phyloP scores from a whole-genome alignment of 129 eudicot genomes.

The Lactuca sativa region DNA sequence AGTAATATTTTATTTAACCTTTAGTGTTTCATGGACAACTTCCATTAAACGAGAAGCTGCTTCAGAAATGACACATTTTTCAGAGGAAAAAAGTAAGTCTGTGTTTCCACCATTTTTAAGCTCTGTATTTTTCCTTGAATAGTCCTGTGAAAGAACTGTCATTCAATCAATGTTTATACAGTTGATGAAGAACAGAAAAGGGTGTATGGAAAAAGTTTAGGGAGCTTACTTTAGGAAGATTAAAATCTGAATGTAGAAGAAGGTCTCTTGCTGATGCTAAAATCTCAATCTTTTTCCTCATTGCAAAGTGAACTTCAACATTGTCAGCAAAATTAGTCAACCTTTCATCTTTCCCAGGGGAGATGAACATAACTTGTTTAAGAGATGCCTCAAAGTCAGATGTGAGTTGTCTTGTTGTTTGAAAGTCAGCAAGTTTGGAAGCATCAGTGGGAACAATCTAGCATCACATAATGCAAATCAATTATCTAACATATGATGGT shows the following conservation, averaged over 20 bases:
- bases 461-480: slow-evolving; percentile 7
- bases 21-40: slow-evolving; percentile 83
- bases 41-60: slow-evolving; percentile 77
- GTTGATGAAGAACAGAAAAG: neutral
- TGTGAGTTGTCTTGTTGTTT: slow-evolving; percentile 59
- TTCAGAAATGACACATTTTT: slow-evolving; percentile 75
- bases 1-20: slow-evolving; percentile 42
- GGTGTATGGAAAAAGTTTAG: neutral
- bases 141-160: slow-evolving; percentile 45
- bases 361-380: slow-evolving; percentile 70
- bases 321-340: slow-evolving; percentile 78
- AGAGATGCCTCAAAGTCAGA: slow-evolving; percentile 68
- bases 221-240: slow-evolving; percentile 62
- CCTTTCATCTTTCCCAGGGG: slow-evolving; percentile 62
- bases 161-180: slow-evolving; percentile 18
- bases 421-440: slow-evolving; percentile 94
- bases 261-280: slow-evolving; percentile 76
- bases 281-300: slow-evolving; percentile 87
- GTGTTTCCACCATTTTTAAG: slow-evolving; percentile 42
- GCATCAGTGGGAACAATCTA: slow-evolving; percentile 95
- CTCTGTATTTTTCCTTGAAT: slow-evolving; percentile 32
- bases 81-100: slow-evolving; percentile 79
- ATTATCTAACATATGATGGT: slow-evolving; percentile 4
- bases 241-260: slow-evolving; percentile 68
- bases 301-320: slow-evolving; percentile 96